phyloP scores from a whole-genome alignment of 345 rosid genomes.

The Angophora floribunda region DNA sequence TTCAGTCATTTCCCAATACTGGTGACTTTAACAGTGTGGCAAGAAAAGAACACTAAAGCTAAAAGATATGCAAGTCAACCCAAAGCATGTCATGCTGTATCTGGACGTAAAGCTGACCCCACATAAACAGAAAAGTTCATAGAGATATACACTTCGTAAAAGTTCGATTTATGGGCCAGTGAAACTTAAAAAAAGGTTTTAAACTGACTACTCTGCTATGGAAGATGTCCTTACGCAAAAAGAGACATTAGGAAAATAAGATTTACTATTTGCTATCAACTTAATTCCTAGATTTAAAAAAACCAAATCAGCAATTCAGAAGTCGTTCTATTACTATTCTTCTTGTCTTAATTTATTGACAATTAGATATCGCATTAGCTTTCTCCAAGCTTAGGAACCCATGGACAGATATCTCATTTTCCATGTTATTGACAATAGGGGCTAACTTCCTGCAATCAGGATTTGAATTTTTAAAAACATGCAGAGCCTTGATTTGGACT shows the following conservation, averaged over 20 bases:
- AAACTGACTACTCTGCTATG: not conserved
- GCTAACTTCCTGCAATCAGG: not conserved
- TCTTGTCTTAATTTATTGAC: not conserved
- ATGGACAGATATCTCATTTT: not conserved
- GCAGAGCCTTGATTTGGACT: not conserved
- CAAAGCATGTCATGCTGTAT: not conserved
- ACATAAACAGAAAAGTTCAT: not conserved
- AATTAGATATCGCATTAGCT: not conserved
- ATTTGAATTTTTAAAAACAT: not conserved
- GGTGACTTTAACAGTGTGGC: not conserved
- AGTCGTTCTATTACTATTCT: not conserved
- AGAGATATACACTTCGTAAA: not conserved
- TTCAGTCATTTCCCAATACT: not conserved
- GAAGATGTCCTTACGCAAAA: not conserved
- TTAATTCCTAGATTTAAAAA: not conserved
- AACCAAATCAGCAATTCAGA: not conserved
- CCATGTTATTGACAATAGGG: not conserved
- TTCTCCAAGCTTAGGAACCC: not conserved
- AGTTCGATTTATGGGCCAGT: not conserved
- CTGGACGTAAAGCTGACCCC: not conserved
- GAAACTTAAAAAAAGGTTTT: not conserved
- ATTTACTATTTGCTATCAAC: not conserved
- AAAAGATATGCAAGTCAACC: not conserved
- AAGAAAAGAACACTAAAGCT: not conserved
- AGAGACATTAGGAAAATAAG: not conserved